phyloP scores from a whole-genome alignment of 805 yeast species.

The Hanseniaspora valbyensis region DNA sequence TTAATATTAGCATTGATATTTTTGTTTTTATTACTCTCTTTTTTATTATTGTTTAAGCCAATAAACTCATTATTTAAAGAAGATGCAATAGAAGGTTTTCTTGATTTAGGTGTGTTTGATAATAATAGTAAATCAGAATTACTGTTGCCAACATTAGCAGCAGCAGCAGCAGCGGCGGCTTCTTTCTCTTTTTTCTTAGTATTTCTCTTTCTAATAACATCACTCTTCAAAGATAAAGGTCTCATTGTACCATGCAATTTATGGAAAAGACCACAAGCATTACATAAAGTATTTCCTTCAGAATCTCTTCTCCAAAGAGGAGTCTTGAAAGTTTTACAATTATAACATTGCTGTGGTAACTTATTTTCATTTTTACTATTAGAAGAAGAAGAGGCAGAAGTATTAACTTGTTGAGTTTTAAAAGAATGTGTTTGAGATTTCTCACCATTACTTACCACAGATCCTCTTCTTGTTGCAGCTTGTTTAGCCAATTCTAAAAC shows the following conservation, averaged over 20 bases:
- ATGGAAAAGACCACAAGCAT: constrained; percentile 89
- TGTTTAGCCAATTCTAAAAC: constrained; percentile 2
- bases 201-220: constrained; percentile 74
- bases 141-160: too few species aligned
- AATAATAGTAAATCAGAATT: background rate
- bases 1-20: background rate
- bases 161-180: constrained; percentile 5
- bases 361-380: constrained; percentile 17
- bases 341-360: constrained; percentile 50
- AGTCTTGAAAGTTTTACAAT: constrained; percentile 84
- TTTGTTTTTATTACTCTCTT: constrained; percentile 11
- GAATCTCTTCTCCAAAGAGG: constrained; percentile 94
- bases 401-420: constrained; percentile 7
- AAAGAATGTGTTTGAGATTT: constrained; percentile 13
- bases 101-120: background rate
- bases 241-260: constrained; percentile 92
- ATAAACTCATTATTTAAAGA: background rate
- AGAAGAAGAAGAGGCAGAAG: background rate
- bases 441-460: constrained; percentile 1
- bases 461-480: constrained; percentile 7
- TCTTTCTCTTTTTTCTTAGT: constrained; percentile 45
- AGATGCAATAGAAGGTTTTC: background rate
- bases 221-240: constrained; percentile 82
- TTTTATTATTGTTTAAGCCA: constrained; percentile 3
- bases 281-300: constrained; percentile 84